Evolutionary conservation across 352 stramenopile genomes (phyloP).

Genomic region (Globisporangium rhizosaccharum): DNA sequence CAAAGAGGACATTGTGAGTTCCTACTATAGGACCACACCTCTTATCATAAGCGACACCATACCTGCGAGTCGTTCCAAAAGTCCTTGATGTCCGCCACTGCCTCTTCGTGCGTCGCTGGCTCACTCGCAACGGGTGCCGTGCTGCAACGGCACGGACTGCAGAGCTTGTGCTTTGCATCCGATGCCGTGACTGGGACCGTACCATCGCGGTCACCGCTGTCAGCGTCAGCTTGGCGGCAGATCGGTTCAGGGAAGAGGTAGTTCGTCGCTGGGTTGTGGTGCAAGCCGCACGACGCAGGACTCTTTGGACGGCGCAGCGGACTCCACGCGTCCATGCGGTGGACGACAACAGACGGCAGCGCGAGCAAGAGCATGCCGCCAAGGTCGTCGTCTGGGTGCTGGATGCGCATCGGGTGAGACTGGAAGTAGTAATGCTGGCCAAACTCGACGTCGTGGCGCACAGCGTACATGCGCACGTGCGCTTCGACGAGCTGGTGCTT

Average conservation of each 20-base stretch:
- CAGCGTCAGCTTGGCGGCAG: slow-evolving; percentile 45
- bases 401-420: slow-evolving; percentile 91
- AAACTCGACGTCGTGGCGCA: slow-evolving; percentile 70
- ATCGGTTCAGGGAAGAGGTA: slow-evolving; percentile 73
- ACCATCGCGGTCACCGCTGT: slow-evolving; percentile 60
- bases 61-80: slow-evolving; percentile 79
- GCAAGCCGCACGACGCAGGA: slow-evolving; percentile 30
- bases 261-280: slow-evolving; percentile 55
- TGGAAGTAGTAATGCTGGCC: slow-evolving; percentile 85
- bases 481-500: slow-evolving; percentile 95
- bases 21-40: neutral
- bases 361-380: slow-evolving; percentile 86
- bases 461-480: slow-evolving; percentile 92
- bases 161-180: slow-evolving; percentile 17
- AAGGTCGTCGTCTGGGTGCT: slow-evolving; percentile 92
- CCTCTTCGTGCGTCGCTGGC: slow-evolving; percentile 22
- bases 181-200: slow-evolving; percentile 25
- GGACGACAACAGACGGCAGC: slow-evolving; percentile 90
- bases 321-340: slow-evolving; percentile 90
- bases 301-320: slow-evolving; percentile 81
- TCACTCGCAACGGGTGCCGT: slow-evolving; percentile 16
- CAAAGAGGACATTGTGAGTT: slow-evolving; percentile 7
- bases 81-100: slow-evolving; percentile 54
- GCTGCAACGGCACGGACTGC: slow-evolving; percentile 42
- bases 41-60: neutral